phyloP scores from a whole-genome alignment of 2,329 filamentous ascomycete species.

The Aphanoascus verrucosus region DNA sequence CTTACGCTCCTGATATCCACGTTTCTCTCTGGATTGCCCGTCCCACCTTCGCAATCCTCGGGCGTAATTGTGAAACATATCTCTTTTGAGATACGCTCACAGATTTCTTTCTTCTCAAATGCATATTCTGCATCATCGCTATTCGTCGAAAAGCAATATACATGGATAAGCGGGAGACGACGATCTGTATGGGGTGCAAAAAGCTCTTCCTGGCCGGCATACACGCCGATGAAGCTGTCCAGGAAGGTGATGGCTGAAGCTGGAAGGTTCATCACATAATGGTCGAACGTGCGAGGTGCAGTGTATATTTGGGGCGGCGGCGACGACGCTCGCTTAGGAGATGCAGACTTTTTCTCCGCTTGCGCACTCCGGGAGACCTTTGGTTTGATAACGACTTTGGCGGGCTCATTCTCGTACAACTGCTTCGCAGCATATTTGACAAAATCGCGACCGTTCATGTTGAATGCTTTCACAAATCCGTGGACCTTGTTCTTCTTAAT shows the following conservation, averaged over 20 bases:
- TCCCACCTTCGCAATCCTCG: constrained; percentile 38
- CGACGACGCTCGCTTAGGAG: constrained; percentile 16
- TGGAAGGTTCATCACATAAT: constrained; percentile 97
- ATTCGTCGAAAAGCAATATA: constrained; percentile 88
- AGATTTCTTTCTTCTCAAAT: constrained; percentile 50
- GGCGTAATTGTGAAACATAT: constrained; percentile 49
- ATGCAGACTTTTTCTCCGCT: constrained; percentile 11
- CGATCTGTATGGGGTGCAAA: constrained; percentile 51
- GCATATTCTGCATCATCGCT: constrained; percentile 54
- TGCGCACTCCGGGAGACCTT: constrained; percentile 28
- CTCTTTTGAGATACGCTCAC: constrained; percentile 52
- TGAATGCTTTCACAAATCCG: constrained; percentile 66
- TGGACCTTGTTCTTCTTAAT: constrained; percentile 68
- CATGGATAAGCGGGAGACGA: constrained; percentile 71
- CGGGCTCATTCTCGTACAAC: constrained; percentile 39
- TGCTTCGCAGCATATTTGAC: constrained; percentile 58
- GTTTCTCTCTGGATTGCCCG: constrained; percentile 50
- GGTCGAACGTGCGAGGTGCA: constrained; percentile 63
- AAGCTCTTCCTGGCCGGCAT: constrained; percentile 56
- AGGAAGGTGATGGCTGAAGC: constrained; percentile 82
- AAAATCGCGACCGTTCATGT: constrained; percentile 71
- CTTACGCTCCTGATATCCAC: constrained; percentile 56
- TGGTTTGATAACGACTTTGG: constrained; percentile 43
- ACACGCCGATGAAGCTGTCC: constrained; percentile 64
- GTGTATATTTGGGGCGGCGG: constrained; percentile 29